Conservation (phyloP, 768 basidiomycete species). For the Leucosporidium scottii region DNA sequence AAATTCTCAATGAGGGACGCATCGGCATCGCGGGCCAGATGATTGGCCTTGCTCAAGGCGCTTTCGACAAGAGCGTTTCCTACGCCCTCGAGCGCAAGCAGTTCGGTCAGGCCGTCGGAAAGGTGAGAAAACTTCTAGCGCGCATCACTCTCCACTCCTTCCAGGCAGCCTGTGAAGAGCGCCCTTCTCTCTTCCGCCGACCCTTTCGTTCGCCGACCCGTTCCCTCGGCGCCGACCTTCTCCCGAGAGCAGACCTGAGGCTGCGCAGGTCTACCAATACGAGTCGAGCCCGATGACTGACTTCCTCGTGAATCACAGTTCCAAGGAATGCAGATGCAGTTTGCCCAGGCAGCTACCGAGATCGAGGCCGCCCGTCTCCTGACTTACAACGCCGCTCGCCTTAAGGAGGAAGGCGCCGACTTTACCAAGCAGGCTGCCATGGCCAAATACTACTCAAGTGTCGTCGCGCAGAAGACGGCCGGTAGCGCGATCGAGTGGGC, state of each 20-base stretch:
- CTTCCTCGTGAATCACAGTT: conserved; percentile 45
- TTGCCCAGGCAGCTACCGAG: conserved; percentile 79
- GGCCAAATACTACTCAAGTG: conserved; percentile 89
- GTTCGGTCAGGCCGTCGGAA: conserved; percentile 87
- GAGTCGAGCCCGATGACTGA: neutral
- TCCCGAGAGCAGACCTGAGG: no score
- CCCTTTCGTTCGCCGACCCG: no score
- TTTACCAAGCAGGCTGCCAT: conserved; percentile 96
- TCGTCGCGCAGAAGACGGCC: conserved; percentile 78
- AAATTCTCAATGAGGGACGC: conserved; percentile 92
- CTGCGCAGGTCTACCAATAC: neutral
- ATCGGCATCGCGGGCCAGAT: conserved; percentile 98
- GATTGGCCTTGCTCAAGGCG: conserved; percentile 95
- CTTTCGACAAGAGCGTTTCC: conserved; percentile 88
- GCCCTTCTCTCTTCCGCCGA: no score
- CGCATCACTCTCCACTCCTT: no score
- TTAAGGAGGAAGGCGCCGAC: conserved; percentile 77
- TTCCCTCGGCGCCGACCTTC: neutral
- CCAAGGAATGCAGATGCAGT: conserved; percentile 94
- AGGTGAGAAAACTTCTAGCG: conserved; percentile 36
- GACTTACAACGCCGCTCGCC: conserved; percentile 91
- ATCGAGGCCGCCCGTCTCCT: conserved; percentile 70
- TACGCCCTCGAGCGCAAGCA: conserved; percentile 91
- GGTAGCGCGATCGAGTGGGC: conserved; percentile 94
- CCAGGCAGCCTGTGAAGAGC: no score